Evolutionary conservation across 225 moss, liverwort and hornwort genomes (phyloP).

Genomic region (Ulota crispa): DNA sequence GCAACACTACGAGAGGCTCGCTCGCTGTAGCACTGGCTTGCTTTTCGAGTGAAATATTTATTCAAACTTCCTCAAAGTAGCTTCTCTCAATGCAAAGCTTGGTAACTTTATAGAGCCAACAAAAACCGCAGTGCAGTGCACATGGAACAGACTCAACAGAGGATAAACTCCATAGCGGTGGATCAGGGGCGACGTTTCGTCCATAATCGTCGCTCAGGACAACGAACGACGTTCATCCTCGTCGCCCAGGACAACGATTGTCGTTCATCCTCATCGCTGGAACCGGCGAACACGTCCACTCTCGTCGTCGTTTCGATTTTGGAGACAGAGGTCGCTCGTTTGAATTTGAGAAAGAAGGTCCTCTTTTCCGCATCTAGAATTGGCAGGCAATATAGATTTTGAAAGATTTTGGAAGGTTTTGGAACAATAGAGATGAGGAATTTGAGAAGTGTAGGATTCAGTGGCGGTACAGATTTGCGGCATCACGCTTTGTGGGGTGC

Average conservation of each 20-base stretch:
- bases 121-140: background rate
- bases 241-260: background rate
- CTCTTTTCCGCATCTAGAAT: background rate
- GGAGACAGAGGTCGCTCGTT: background rate
- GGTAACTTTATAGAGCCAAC: too few relatives aligned
- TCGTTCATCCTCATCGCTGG: background rate
- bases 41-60: too few relatives aligned
- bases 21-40: too few relatives aligned
- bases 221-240: background rate
- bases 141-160: background rate
- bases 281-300: background rate
- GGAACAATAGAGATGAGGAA: background rate
- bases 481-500: background rate
- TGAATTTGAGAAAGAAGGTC: background rate
- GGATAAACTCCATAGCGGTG: background rate
- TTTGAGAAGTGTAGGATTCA: background rate
- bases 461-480: background rate
- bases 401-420: too few relatives aligned
- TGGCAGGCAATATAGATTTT: background rate
- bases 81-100: too few relatives aligned
- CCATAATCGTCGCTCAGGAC: background rate
- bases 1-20: too few relatives aligned
- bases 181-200: constrained; percentile 30
- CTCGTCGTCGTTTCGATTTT: background rate
- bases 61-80: too few relatives aligned